These are phyloP conservation scores for Schoenoplectus tabernaemontani DNA, from an alignment of 202 grass and related monocot species.

Conservation along the genomic window DNA sequence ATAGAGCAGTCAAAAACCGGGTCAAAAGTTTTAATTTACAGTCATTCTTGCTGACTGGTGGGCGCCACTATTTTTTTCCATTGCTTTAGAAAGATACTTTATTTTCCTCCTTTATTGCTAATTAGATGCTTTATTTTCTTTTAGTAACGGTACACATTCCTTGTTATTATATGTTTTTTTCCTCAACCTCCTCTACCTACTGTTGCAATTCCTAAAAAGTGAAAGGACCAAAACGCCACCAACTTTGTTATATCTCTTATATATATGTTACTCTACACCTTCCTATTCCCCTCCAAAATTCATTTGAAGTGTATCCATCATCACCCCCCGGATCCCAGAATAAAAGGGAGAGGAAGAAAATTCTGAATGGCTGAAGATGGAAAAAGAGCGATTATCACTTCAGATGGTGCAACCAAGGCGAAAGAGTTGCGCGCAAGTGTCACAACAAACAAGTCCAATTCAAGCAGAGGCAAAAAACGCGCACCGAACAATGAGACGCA, in stretches of 20 bases:
- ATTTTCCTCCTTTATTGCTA: neutral
- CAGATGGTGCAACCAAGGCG: neutral
- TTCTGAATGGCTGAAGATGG: slow-evolving; percentile 13
- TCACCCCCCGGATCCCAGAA: no score
- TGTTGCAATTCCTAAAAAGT: neutral
- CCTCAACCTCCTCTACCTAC: neutral
- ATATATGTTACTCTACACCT: neutral
- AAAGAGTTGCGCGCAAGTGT: neutral
- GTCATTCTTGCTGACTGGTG: neutral
- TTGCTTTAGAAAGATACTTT: neutral
- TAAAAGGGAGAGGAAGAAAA: no score
- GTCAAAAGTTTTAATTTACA: neutral
- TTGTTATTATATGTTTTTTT: neutral
- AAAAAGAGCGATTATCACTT: neutral
- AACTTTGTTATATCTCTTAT: neutral
- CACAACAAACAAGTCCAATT: neutral
- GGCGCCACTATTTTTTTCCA: neutral
- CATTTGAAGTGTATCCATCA: no score
- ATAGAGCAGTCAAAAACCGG: neutral
- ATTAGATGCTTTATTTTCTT: neutral
- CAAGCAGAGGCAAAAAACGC: slow-evolving; percentile 21
- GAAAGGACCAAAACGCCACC: slow-evolving; percentile 4
- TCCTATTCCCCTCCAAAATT: no score
- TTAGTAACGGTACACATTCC: neutral
- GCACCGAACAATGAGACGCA: neutral